Evolutionary conservation across 805 yeast genomes (phyloP).

Genomic region (Myxozyma udenii): DNA sequence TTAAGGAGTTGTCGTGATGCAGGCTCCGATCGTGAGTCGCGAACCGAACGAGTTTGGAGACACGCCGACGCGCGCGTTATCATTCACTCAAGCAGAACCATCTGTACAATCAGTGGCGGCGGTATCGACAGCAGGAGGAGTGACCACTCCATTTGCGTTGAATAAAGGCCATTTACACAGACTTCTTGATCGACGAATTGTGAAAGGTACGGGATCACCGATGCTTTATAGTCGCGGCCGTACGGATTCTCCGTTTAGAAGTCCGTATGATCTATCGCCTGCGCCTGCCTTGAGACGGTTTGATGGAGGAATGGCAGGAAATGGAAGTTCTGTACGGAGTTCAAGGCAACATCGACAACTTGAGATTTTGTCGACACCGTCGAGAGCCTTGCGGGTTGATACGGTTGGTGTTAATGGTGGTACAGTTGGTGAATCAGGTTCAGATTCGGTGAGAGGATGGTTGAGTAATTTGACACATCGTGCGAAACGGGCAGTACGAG

Average conservation of each 20-base stretch:
- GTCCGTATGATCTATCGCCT: slow-evolving; percentile 21
- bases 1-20: too few species aligned
- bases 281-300: too few species aligned
- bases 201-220: slow-evolving; percentile 11
- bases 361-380: slow-evolving; percentile 8
- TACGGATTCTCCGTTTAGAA: slow-evolving; percentile 12
- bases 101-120: too few species aligned
- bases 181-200: not conserved
- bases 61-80: too few species aligned
- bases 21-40: too few species aligned
- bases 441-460: slow-evolving; percentile 11
- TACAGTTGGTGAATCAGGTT: not conserved
- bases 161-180: slow-evolving; percentile 23
- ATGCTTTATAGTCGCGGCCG: slow-evolving; percentile 19
- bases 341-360: slow-evolving; percentile 1
- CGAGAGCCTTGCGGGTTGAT: slow-evolving; percentile 2
- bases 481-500: slow-evolving; percentile 20
- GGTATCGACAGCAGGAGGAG: too few species aligned
- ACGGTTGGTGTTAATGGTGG: not conserved
- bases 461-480: slow-evolving; percentile 6
- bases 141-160: slow-evolving; percentile 16
- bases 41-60: too few species aligned
- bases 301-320: not conserved
- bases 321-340: slow-evolving; percentile 1
- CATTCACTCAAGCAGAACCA: too few species aligned